Conservation (phyloP, 2,329 filamentous ascomycete genomes). For the Exophiala mesophila region DNA sequence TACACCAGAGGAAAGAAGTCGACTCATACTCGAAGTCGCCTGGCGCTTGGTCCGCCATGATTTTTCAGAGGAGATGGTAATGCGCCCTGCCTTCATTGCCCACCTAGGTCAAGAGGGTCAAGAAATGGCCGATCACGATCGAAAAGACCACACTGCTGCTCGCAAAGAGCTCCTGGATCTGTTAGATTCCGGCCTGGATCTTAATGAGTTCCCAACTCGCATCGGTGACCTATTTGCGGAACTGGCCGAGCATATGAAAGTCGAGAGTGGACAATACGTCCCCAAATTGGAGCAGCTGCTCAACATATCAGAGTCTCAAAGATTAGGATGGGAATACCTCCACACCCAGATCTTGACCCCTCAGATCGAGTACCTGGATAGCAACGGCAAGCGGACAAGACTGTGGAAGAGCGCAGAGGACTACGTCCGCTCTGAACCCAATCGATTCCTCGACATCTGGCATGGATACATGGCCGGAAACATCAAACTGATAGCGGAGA, state of each 20-base stretch:
- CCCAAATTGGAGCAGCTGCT: slow-evolving; percentile 16
- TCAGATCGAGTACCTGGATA: slow-evolving; percentile 11
- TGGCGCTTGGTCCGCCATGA: slow-evolving; percentile 25
- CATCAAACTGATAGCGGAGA: background rate
- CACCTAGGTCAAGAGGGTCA: slow-evolving; percentile 15
- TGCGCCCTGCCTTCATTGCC: slow-evolving; percentile 23
- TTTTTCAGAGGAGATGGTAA: slow-evolving; percentile 24
- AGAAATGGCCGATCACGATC: slow-evolving; percentile 22
- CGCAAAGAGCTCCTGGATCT: slow-evolving; percentile 12
- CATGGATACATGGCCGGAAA: slow-evolving; percentile 1
- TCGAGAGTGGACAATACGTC: slow-evolving; percentile 21
- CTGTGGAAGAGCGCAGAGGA: slow-evolving; percentile 17
- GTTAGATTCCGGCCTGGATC: slow-evolving; percentile 3
- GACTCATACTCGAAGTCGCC: slow-evolving; percentile 15
- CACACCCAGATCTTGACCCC: slow-evolving; percentile 18
- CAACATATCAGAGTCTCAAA: slow-evolving; percentile 10
- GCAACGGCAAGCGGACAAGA: slow-evolving; percentile 1
- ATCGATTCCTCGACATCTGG: slow-evolving; percentile 12
- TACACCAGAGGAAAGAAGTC: slow-evolving; percentile 7
- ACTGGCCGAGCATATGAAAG: slow-evolving; percentile 21
- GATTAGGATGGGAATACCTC: slow-evolving; percentile 18
- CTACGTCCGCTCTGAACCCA: slow-evolving; percentile 12
- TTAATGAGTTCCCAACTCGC: slow-evolving; percentile 1
- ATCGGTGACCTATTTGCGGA: slow-evolving; percentile 13
- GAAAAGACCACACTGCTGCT: slow-evolving; percentile 20